Evolutionary conservation across 1,139 yeast genomes (phyloP).

Genomic region (Sugiyamaella neomexicana): DNA sequence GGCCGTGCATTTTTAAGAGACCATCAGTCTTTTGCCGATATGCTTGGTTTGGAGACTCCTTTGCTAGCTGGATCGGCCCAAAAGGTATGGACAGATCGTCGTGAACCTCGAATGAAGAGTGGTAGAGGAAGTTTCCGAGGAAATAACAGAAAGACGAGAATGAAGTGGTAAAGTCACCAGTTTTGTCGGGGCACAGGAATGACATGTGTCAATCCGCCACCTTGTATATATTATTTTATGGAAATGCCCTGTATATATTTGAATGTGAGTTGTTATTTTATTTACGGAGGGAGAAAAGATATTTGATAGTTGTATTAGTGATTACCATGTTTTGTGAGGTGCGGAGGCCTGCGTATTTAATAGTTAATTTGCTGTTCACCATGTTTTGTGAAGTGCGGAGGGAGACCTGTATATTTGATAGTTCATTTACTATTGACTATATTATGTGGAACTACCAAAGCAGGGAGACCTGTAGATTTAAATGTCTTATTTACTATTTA

Average conservation of each 20-base stretch:
- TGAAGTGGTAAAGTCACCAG: constrained; percentile 28
- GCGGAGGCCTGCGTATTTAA: no score
- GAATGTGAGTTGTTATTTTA: background rate
- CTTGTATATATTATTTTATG: background rate
- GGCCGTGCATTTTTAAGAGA: constrained; percentile 18
- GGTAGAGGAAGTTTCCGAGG: constrained; percentile 24
- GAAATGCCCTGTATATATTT: background rate
- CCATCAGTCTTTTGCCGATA: constrained; percentile 16
- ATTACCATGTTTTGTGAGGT: no score
- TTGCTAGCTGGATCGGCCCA: constrained; percentile 20
- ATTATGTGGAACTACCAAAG: no score
- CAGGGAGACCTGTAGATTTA: no score
- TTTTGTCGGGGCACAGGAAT: background rate
- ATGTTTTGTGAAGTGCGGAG: no score
- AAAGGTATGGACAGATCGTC: constrained; percentile 20
- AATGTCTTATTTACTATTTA: no score
- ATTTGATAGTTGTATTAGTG: no score
- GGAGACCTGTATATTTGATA: no score
- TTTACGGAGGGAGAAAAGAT: no score
- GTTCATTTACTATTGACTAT: no score
- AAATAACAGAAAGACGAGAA: constrained; percentile 18
- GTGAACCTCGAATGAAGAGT: constrained; percentile 8
- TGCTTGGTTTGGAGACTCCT: constrained; percentile 23
- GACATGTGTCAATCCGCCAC: background rate
- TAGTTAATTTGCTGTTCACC: no score